phyloP scores from a whole-genome alignment of 2,329 filamentous ascomycete species.

The Parastagonospora avenae region DNA sequence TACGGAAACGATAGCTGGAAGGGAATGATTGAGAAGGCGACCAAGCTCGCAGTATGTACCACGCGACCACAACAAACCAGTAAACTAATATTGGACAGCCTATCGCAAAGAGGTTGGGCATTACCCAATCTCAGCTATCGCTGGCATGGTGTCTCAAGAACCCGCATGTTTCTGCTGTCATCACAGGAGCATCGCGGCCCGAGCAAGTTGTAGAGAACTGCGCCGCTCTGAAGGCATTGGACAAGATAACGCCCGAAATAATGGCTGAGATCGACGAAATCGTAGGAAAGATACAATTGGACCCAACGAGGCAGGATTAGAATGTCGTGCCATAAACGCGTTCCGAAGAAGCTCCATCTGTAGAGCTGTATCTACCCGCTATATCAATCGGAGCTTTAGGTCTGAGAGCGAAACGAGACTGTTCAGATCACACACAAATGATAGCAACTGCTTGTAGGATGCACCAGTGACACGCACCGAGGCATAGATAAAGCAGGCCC shows the following conservation, averaged over 20 bases:
- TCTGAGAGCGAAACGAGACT: too few species aligned
- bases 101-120: constrained; percentile 68
- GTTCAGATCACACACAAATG: too few species aligned
- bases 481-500: too few species aligned
- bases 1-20: constrained; percentile 60
- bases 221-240: constrained; percentile 50
- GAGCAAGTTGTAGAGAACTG: constrained; percentile 46
- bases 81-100: constrained; percentile 20
- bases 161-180: constrained; percentile 37
- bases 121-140: constrained; percentile 54
- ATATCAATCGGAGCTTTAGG: too few species aligned
- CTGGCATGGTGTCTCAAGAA: constrained; percentile 47
- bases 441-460: too few species aligned
- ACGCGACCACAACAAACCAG: neutral
- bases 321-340: too few species aligned
- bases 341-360: too few species aligned
- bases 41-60: constrained; percentile 35
- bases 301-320: constrained; percentile 29
- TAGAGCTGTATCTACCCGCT: too few species aligned
- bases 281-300: constrained; percentile 29
- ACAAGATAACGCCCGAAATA: constrained; percentile 52
- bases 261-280: constrained; percentile 50
- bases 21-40: constrained; percentile 63
- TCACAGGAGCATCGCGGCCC: constrained; percentile 35
- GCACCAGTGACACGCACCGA: too few species aligned